These are phyloP conservation scores for Gloeophyllum trabeum DNA, from an alignment of 768 basidiomycete genomes.

Conservation along the genomic window DNA sequence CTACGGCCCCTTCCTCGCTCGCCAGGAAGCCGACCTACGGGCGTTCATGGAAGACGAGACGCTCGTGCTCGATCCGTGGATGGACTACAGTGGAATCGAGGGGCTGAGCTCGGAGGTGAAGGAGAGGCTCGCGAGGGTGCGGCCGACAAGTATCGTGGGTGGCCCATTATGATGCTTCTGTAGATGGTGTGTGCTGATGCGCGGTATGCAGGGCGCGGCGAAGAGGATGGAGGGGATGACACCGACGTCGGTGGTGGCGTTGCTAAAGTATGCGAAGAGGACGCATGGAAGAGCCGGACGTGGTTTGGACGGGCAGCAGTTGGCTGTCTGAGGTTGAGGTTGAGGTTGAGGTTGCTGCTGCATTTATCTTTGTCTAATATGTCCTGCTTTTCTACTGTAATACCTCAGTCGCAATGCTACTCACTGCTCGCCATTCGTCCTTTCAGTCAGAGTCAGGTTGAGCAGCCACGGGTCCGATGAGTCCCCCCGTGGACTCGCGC, in stretches of 20 bases:
- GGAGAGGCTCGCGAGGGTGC: conserved; percentile 46
- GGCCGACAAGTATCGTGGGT: conserved; percentile 61
- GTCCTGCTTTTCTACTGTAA: no score
- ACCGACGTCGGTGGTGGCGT: conserved; percentile 55
- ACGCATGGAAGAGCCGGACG: conserved; percentile 10
- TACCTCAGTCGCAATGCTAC: no score
- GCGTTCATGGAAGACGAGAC: conserved; percentile 70
- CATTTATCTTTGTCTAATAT: no score
- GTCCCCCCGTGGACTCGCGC: no score
- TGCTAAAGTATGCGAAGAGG: conserved; percentile 52
- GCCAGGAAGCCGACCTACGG: conserved; percentile 69
- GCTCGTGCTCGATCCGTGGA: conserved; percentile 50
- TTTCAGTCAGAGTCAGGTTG: no score
- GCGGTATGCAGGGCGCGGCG: conserved; percentile 61
- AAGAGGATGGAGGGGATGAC: conserved; percentile 94
- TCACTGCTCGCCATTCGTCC: no score
- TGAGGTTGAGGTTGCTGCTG: no score
- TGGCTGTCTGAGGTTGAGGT: no score
- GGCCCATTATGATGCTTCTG: neutral
- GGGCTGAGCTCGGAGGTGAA: conserved; percentile 72
- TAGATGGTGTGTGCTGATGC: neutral
- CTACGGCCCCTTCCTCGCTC: conserved; percentile 49
- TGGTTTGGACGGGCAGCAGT: no score
- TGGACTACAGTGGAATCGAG: conserved; percentile 56
- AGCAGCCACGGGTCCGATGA: no score